A percentile compares a stretch with the other conserved stretches of the same genome.
These are phyloP conservation scores for Exobasidium cylindrosporum DNA, from an alignment of 1,284 basidiomycete species.

Conservation along the genomic window DNA sequence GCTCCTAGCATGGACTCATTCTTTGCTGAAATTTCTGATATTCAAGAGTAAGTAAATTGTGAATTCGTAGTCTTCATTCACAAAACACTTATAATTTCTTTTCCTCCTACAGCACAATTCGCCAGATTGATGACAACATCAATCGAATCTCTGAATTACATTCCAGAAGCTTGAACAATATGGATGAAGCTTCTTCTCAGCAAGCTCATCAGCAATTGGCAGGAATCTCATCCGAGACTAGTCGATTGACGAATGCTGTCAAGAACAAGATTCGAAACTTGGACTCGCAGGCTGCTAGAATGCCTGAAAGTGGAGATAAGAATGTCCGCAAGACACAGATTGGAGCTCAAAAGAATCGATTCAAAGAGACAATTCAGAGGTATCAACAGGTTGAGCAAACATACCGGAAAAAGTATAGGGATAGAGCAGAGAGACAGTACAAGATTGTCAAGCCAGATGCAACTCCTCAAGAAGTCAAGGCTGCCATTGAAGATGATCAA, in stretches of 20 bases:
- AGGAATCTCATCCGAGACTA: constrained; percentile 43
- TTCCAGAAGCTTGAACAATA: constrained; percentile 53
- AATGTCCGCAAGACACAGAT: constrained; percentile 56
- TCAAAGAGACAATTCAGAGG: constrained; percentile 59
- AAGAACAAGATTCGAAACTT: constrained; percentile 52
- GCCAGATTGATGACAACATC: constrained; percentile 51
- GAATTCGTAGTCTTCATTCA: neutral
- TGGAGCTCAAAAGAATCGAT: constrained; percentile 62
- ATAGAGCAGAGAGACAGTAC: constrained; percentile 91
- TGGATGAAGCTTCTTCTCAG: constrained; percentile 52
- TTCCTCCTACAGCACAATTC: constrained; percentile 29
- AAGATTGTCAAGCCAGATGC: constrained; percentile 90
- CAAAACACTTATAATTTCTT: neutral
- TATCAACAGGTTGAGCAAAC: constrained; percentile 87
- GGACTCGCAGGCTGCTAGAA: constrained; percentile 38
- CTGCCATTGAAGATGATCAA: constrained; percentile 72
- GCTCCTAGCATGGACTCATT: constrained; percentile 30
- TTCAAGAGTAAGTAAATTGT: constrained; percentile 30
- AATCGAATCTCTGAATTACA: constrained; percentile 52
- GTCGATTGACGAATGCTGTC: constrained; percentile 45
- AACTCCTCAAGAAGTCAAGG: constrained; percentile 74
- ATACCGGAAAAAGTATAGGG: constrained; percentile 87
- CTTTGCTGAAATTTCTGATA: constrained; percentile 48
- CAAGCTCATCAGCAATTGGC: constrained; percentile 49
- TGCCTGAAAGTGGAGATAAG: constrained; percentile 48